Evolutionary conservation across 2,329 filamentous ascomycete genomes (phyloP), one percentile per base, ranked within the genome.

Genomic region (Apiospora phragmitis): DNA sequence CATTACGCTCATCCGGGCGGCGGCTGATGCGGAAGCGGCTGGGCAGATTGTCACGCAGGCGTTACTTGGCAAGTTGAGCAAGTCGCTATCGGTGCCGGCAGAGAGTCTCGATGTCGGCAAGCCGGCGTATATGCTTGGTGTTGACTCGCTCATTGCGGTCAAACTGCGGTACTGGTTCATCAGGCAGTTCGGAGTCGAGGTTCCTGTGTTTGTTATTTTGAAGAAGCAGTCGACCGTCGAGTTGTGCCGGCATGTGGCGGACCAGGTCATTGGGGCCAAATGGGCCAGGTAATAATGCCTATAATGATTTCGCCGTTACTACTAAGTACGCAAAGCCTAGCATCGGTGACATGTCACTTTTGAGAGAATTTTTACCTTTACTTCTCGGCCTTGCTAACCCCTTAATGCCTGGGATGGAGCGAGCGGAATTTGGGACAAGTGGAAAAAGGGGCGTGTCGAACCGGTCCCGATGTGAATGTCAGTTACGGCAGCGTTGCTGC

Each of bases 161-260:
- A 70, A 73, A 45, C 43, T 73, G 35, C 72, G 70, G 3, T 70
- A 69, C 70, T 72, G 69, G 68, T 70, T 73, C 38, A 14, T 70
- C 1, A 71, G 71, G 41, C 67, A 72, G 59, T 71, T 72, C 18
- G 51, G 66, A 18, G 65, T 68, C 14, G 71, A 72, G 29, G 66
- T 73, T 5, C 69, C 72, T 21, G 72, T 71, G 21, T 72, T 71
- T 47, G 38, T 62, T 26, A 72, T 73, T 38, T 55, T 73, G 42
- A 68, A 67, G 26, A 71, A 71, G 45, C 67, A 68, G 67, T 16
- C n/a, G 38, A 29, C 66, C 29, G 67, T 49, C 8, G 67, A 68
- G 29, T 38, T 68, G 67, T 68, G 67, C 21, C 67, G 45, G 42
- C 26, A 49, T 49, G 67, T 68, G 42, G 67, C 67, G 26, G 32